Percentiles rank a stretch among this genome's conserved stretches.
Evolutionary conservation across 371 early-diverging fungal species (phyloP).

Genomic region (Massospora cicadina): DNA sequence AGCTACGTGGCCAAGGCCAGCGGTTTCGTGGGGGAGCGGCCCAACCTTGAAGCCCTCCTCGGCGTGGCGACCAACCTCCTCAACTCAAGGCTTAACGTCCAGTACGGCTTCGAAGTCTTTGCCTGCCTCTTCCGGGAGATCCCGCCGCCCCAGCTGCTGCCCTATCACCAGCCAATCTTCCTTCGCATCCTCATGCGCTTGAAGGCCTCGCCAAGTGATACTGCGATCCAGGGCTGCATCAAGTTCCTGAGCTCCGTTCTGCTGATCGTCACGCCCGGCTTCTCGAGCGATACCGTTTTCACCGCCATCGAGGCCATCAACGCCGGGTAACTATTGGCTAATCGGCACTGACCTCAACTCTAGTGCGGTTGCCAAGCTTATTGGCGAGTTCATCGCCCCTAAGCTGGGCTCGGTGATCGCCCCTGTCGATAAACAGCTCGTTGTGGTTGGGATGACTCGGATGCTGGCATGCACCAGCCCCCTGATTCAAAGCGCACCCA

Average conservation of each 20-base stretch:
- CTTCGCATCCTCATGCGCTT: slow-evolving; percentile 58
- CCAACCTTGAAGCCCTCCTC: slow-evolving; percentile 58
- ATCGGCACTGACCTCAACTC: background rate
- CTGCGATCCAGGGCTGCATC: slow-evolving; percentile 23
- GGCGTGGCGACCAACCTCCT: slow-evolving; percentile 89
- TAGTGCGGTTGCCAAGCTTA: background rate
- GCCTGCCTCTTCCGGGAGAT: slow-evolving; percentile 43
- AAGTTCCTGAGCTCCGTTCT: background rate
- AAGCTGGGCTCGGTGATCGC: background rate
- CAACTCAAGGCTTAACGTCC: slow-evolving; percentile 66
- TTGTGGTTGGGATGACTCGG: background rate
- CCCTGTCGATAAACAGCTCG: background rate
- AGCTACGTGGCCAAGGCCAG: slow-evolving; percentile 63
- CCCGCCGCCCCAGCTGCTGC: slow-evolving; percentile 32
- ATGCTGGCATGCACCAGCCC: background rate
- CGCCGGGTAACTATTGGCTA: background rate
- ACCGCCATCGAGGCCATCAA: background rate
- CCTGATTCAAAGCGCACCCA: background rate
- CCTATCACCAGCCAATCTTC: slow-evolving; percentile 60
- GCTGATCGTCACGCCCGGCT: background rate
- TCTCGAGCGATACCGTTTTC: background rate
- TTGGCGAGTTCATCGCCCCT: background rate
- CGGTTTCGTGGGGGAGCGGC: slow-evolving; percentile 27
- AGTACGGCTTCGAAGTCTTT: slow-evolving; percentile 68
- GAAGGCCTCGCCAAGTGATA: slow-evolving; percentile 46